These are phyloP conservation scores for Keqinozyma sinolaborantium DNA, from an alignment of 1,139 yeast genomes.

Conservation along the genomic window DNA sequence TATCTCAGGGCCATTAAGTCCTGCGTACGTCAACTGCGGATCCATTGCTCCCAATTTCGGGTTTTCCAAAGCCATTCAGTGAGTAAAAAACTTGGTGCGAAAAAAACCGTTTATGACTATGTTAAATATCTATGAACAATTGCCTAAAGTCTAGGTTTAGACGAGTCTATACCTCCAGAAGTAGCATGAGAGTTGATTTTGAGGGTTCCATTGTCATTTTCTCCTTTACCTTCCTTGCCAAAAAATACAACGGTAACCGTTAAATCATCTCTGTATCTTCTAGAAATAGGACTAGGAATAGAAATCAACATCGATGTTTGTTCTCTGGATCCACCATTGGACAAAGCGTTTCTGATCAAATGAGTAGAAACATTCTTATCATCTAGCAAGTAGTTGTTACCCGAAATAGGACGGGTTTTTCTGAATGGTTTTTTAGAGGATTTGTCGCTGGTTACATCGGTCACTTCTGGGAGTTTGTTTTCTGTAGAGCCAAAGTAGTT, in stretches of 20 bases:
- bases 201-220: slow-evolving; percentile 45
- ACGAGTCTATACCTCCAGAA: slow-evolving; percentile 47
- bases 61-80: neutral
- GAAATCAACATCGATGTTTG: slow-evolving; percentile 85
- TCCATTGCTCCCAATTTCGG: neutral
- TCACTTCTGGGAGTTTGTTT: slow-evolving; percentile 58
- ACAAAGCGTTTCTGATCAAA: slow-evolving; percentile 86
- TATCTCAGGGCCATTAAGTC: neutral
- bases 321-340: slow-evolving; percentile 82
- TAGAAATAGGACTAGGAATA: slow-evolving; percentile 89
- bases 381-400: slow-evolving; percentile 50
- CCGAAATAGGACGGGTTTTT: slow-evolving; percentile 35
- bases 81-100: slow-evolving; percentile 1
- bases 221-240: slow-evolving; percentile 50
- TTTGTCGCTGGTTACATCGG: slow-evolving; percentile 57
- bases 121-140: neutral
- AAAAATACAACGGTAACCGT: slow-evolving; percentile 95
- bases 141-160: slow-evolving; percentile 46
- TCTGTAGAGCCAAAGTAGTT: slow-evolving; percentile 43
- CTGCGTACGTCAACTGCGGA: neutral
- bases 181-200: slow-evolving; percentile 57
- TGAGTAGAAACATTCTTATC: slow-evolving; percentile 93
- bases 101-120: neutral
- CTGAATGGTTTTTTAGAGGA: slow-evolving; percentile 45
- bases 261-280: slow-evolving; percentile 91